Evolutionary conservation across 2,329 filamentous ascomycete species (phyloP).

Genomic region (Furcasterigmium furcatum): DNA sequence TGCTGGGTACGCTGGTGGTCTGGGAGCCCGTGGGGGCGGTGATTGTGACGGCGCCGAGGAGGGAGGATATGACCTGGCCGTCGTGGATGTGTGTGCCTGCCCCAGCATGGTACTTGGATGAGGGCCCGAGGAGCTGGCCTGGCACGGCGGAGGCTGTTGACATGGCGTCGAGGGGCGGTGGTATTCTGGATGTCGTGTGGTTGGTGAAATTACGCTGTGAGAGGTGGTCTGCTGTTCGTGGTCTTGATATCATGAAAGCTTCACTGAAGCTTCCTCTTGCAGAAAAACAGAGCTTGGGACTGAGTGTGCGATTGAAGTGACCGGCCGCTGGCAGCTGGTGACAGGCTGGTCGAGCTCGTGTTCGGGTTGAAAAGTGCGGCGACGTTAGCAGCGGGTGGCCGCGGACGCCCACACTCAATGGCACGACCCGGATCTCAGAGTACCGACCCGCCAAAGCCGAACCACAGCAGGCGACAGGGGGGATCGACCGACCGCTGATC

Average conservation of each 20-base stretch:
- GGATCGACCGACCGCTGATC: too few species aligned
- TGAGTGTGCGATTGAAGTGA: not conserved
- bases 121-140: conserved; percentile 73
- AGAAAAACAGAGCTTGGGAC: not conserved
- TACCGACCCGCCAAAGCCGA: too few species aligned
- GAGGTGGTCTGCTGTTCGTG: not conserved
- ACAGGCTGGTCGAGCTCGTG: not conserved
- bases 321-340: not conserved
- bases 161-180: not conserved
- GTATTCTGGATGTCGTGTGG: not conserved
- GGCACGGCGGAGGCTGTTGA: conserved; percentile 73
- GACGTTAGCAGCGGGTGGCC: too few species aligned
- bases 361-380: not conserved
- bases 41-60: conserved; percentile 68
- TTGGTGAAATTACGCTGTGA: not conserved
- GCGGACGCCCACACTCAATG: too few species aligned
- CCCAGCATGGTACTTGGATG: conserved; percentile 66
- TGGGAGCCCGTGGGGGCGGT: conserved; percentile 32
- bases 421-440: too few species aligned
- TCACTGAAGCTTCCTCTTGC: not conserved
- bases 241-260: not conserved
- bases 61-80: conserved; percentile 73
- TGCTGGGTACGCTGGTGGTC: conserved; percentile 38
- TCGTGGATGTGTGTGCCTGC: conserved; percentile 81
- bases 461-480: too few species aligned